These are phyloP conservation scores for Alternaria gansuensis DNA, from an alignment of 2,329 filamentous ascomycete genomes.

Conservation along the genomic window DNA sequence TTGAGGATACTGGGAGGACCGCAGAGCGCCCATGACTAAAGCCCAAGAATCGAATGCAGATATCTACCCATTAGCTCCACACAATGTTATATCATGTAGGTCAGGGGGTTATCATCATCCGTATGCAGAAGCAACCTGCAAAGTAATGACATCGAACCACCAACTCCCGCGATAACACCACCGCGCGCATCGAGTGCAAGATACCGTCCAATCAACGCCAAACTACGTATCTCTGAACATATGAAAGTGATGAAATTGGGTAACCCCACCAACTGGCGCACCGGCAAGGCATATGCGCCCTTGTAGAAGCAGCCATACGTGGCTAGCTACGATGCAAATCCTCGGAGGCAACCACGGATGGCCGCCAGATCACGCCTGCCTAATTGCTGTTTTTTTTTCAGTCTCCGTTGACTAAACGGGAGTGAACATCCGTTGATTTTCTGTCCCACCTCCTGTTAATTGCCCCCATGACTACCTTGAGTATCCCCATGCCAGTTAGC, in stretches of 20 bases:
- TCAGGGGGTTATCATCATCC: neutral
- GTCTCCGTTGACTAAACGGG: too few relatives aligned
- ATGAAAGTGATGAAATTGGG: neutral
- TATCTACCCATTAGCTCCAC: neutral
- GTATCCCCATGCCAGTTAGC: conserved; percentile 73
- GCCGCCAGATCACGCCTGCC: too few relatives aligned
- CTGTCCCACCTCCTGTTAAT: conserved; percentile 73
- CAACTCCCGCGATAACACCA: conserved; percentile 5
- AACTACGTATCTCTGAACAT: neutral
- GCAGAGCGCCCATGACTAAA: neutral
- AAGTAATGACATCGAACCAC: conserved; percentile 2
- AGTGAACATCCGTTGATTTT: conserved; percentile 11
- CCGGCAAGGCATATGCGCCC: neutral
- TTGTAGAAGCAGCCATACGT: neutral
- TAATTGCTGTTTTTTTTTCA: too few relatives aligned
- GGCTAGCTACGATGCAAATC: conserved; percentile 40
- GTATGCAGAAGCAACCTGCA: conserved; percentile 4
- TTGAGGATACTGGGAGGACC: too few relatives aligned
- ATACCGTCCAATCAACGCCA: neutral
- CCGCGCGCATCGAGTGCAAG: neutral
- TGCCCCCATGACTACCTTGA: conserved; percentile 81
- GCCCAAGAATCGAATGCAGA: neutral
- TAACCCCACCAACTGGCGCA: neutral
- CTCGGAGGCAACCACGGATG: conserved; percentile 27
- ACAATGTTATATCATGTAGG: neutral